These are phyloP conservation scores for Eucalyptus tenuipes DNA, from an alignment of 345 rosid species.

Conservation along the genomic window DNA sequence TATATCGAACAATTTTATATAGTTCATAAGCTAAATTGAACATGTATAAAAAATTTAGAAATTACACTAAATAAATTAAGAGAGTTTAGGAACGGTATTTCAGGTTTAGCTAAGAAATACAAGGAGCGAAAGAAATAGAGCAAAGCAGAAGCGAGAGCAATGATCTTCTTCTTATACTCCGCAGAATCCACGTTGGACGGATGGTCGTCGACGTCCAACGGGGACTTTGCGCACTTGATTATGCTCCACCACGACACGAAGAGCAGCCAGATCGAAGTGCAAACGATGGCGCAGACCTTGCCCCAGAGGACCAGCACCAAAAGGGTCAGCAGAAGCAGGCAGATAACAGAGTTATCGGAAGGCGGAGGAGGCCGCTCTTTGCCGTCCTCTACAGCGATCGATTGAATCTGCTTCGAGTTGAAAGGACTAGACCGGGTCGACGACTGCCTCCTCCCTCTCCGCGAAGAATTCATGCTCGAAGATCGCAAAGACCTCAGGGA, in stretches of 20 bases:
- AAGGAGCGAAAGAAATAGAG: no score
- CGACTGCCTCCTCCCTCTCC: neutral
- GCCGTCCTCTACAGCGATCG: neutral
- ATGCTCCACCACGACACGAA: neutral
- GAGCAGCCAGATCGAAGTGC: constrained; percentile 32
- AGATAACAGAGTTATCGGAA: neutral
- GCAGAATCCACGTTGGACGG: neutral
- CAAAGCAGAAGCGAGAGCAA: neutral
- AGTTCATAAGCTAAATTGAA: neutral
- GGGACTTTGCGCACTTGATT: neutral
- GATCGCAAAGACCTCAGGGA: neutral
- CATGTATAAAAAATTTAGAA: rapidly evolving
- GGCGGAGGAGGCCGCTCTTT: neutral
- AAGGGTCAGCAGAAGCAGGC: constrained; percentile 16
- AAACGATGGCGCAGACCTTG: constrained; percentile 35
- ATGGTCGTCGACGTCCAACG: neutral
- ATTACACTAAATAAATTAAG: neutral
- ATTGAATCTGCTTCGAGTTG: neutral
- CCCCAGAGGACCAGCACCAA: constrained; percentile 38
- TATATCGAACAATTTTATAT: neutral
- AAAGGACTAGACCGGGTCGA: neutral
- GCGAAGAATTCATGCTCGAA: neutral
- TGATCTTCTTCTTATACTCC: constrained; percentile 25
- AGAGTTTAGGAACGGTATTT: no score
- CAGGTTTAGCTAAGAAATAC: no score